Conservation (phyloP, 2,329 filamentous ascomycete species). For the Exutisphaerella laricina region DNA sequence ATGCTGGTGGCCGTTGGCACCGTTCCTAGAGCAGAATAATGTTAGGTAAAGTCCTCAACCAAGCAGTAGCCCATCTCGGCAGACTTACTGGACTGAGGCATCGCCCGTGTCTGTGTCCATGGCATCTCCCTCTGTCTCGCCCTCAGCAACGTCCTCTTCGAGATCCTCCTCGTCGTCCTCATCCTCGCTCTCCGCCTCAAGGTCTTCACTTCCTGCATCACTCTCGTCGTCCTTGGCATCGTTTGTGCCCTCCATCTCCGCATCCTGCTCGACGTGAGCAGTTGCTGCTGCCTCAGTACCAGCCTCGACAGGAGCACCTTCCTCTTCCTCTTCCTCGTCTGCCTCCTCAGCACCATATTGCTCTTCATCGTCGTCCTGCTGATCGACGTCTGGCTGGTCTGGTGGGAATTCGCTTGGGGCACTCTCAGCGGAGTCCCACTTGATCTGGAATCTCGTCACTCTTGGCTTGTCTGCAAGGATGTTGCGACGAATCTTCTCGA, state of each 20-base stretch:
- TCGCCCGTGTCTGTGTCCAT: conserved; percentile 32
- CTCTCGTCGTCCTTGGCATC: conserved; percentile 63
- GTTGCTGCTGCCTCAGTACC: conserved; percentile 42
- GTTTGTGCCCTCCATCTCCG: conserved; percentile 65
- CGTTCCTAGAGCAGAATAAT: neutral
- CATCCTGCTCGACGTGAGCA: conserved; percentile 54
- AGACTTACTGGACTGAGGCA: conserved; percentile 13
- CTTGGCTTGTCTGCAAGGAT: conserved; percentile 95
- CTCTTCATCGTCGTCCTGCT: conserved; percentile 71
- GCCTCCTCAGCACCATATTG: conserved; percentile 85
- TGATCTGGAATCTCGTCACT: conserved; percentile 96
- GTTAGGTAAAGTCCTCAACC: too few relatives aligned
- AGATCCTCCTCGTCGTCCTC: conserved; percentile 39
- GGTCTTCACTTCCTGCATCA: conserved; percentile 54
- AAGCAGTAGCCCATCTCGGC: too few relatives aligned
- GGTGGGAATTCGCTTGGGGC: conserved; percentile 94
- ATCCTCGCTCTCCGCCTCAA: conserved; percentile 41
- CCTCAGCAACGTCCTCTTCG: conserved; percentile 35
- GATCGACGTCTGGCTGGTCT: conserved; percentile 93
- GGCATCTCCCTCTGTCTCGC: conserved; percentile 17
- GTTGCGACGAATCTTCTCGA: conserved; percentile 87
- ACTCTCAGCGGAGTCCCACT: conserved; percentile 98
- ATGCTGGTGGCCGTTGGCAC: conserved; percentile 10
- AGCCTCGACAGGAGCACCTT: conserved; percentile 47
- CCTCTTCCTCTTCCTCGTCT: conserved; percentile 63